Evolutionary conservation across 208 protist species (phyloP).

Genomic region (Trypanosoma lewisi): DNA sequence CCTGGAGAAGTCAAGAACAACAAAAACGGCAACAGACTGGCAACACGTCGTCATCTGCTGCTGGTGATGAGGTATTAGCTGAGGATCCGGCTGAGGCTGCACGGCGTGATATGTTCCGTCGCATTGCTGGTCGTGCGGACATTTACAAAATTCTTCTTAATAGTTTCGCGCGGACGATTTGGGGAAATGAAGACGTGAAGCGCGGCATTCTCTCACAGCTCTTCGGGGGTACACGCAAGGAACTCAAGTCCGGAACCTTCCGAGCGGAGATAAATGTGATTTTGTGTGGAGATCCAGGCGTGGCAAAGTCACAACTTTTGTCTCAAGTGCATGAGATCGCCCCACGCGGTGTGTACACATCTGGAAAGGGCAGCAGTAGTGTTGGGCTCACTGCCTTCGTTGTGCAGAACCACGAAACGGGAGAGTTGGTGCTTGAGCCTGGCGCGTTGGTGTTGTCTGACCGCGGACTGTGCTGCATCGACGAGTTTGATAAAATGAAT

Average conservation of each 20-base stretch:
- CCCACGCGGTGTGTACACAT: constrained; percentile 98
- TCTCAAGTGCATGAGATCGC: constrained; percentile 98
- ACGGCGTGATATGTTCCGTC: constrained; percentile 72
- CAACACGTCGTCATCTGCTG: neutral
- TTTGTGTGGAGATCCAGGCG: constrained; percentile 99
- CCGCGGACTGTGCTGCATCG: constrained; percentile 99
- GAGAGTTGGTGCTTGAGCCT: constrained; percentile 98
- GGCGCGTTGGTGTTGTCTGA: constrained; percentile 98
- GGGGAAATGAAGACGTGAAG: constrained; percentile 98
- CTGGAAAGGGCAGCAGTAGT: constrained; percentile 97
- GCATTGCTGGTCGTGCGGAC: constrained; percentile 79
- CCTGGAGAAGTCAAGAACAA: constrained; percentile 19
- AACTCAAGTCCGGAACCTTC: constrained; percentile 76
- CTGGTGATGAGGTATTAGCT: constrained; percentile 1
- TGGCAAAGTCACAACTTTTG: constrained; percentile 99
- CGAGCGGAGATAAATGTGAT: constrained; percentile 98
- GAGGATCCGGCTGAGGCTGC: constrained; percentile 45
- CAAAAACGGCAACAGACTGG: constrained; percentile 11
- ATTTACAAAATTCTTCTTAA: constrained; percentile 95
- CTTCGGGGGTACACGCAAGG: constrained; percentile 97
- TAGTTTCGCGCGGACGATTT: constrained; percentile 97
- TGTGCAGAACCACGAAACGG: constrained; percentile 95
- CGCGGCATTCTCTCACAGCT: constrained; percentile 98
- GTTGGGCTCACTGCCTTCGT: constrained; percentile 99
- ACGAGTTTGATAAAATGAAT: constrained; percentile 99